Conservation (phyloP, 495 filamentous ascomycete genomes). For the Aspergillus sclerotiicarbonarius region DNA sequence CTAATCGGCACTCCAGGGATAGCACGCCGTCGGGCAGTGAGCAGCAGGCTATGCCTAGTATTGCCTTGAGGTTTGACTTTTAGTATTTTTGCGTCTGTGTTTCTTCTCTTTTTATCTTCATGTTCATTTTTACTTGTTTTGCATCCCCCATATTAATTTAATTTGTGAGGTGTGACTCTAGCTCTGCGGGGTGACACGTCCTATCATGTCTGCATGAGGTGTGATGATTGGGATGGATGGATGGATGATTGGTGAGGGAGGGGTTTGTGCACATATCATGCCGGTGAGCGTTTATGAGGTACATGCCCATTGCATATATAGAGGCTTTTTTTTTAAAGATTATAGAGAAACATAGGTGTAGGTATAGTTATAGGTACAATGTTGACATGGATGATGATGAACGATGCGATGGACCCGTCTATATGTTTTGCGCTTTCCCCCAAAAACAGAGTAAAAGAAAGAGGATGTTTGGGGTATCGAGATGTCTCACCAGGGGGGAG, state of each 20-base stretch:
- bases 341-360: not conserved
- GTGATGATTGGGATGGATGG: not conserved
- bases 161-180: not conserved
- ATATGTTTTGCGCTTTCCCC: not conserved
- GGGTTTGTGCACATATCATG: constrained; percentile 1
- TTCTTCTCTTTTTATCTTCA: not conserved
- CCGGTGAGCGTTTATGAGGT: not conserved
- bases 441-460: not conserved
- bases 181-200: not conserved
- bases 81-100: constrained; percentile 17
- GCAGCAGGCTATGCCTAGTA: constrained; percentile 68
- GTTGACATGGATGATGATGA: not conserved
- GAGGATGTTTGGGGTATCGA: not conserved
- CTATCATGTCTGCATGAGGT: not conserved
- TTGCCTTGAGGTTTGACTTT: constrained; percentile 95
- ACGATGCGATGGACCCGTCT: not conserved
- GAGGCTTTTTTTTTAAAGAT: not conserved
- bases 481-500: not conserved
- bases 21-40: constrained; percentile 35
- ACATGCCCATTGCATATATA: constrained; percentile 7
- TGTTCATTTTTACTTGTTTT: not conserved
- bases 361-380: not conserved
- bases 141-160: not conserved
- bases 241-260: not conserved
- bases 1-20: constrained; percentile 29